Evolutionary conservation across 768 basidiomycete species (phyloP), one percentile per base, ranked within the genome.

Genomic region (Jaapia argillacea): DNA sequence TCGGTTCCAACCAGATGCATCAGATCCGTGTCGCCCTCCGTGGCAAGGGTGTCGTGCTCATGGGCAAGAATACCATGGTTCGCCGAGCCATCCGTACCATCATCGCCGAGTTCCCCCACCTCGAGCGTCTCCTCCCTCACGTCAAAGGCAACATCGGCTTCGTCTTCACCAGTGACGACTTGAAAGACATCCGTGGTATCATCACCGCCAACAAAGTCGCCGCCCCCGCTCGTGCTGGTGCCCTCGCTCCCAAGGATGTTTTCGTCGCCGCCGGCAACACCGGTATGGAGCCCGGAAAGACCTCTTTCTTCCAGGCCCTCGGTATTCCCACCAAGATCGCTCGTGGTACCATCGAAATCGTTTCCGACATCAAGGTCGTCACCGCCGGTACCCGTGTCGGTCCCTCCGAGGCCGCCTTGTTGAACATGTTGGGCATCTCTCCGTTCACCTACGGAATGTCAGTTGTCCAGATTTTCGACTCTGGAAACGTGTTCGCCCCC

Each of bases 51-150:
- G 70, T 92, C 48, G 92, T 99, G 53, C 69, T 99, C 57, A 99
- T 99, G 96, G 96, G 96, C 62, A 99, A 99, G 74, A 99, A 99
- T 82, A 99, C 96, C 62, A 97, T 98, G 94, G 93, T 99, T 58
- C 89, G 96, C 71, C 90, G 96, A 57, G 96, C 92, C 48, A 77
- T 99, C 50, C 91, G 96, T 51, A 74, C 82, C 58, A 80, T 97
- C 68, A 80, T 97, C 59, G 48, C 75, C 52, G 96, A 98, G 56
- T 74, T 69, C 73, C 96, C 94, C 43, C 84, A 92, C 61, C 93
- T 84, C 72, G 96, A 99, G 73, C 85, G 80, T 58, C 85, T 99
- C 66, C 84, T 99, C 47, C 94, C 92, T 51, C 79, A 87, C 74
- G 74, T 99, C 70, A 88, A 72, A 65, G 96, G 94, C 55, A 99